These are phyloP conservation scores for Globisporangium alternatum DNA, from an alignment of 352 stramenopile genomes.

Conservation along the genomic window DNA sequence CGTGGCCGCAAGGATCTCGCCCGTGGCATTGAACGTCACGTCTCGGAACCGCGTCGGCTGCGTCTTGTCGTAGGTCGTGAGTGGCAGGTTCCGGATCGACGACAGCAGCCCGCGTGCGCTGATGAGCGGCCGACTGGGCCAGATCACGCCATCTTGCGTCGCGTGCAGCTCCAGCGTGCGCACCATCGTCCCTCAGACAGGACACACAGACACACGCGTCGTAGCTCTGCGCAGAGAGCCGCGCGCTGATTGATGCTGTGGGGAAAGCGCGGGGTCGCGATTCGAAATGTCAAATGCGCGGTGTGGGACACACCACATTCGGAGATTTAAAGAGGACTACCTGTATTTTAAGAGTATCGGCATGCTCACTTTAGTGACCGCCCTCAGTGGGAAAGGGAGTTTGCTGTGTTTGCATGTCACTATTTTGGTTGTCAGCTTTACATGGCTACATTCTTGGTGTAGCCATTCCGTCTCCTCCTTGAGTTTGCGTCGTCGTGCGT, in stretches of 20 bases:
- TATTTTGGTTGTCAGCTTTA: too few species aligned
- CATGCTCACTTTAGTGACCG: too few species aligned
- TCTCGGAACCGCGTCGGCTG: conserved; percentile 45
- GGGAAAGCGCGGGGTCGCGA: not conserved
- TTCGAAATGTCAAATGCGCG: conserved; percentile 13
- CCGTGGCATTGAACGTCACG: conserved; percentile 64
- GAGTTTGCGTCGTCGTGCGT: too few species aligned
- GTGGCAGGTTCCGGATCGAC: conserved; percentile 59
- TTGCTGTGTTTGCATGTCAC: too few species aligned
- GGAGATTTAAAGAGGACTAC: not conserved
- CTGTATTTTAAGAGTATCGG: not conserved
- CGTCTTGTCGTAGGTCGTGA: conserved; percentile 54
- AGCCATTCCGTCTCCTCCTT: too few species aligned
- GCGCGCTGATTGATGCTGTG: not conserved
- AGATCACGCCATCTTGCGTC: conserved; percentile 73
- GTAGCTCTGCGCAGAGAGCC: not conserved
- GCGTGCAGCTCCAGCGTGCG: conserved; percentile 60
- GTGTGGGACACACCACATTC: not conserved
- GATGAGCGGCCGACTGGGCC: conserved; percentile 63
- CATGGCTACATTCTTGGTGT: too few species aligned
- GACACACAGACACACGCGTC: not conserved
- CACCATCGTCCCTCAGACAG: conserved; percentile 37
- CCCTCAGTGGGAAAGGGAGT: not conserved
- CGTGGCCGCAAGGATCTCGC: conserved; percentile 59
- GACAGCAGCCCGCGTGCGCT: conserved; percentile 69